Evolutionary conservation across 768 basidiomycete genomes (phyloP), one percentile per base, ranked within the genome.

Genomic region (Suillus subaureus): DNA sequence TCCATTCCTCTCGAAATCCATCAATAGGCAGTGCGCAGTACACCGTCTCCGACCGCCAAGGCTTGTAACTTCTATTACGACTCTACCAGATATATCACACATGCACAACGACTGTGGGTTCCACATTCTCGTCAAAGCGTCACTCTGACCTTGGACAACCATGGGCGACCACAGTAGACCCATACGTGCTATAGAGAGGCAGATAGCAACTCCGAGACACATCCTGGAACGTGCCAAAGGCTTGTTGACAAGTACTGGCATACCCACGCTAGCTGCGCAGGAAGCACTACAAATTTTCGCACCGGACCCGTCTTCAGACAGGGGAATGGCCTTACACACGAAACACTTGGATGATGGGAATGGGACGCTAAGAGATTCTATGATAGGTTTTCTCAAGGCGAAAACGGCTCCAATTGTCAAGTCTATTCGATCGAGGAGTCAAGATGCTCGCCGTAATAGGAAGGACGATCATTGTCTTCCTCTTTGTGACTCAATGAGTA

Each of bases 161-260:
- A 58, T 58, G 39, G 23, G 9, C 16, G 57, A 40, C 37, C 57
- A 3, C 26, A 18, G 40, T 39, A 39, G 39, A 58, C 3, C 9
- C 23, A 58, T 2, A 26, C 57, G 16, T 37, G 3, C 57, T 39
- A 28, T 39, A 33, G 54, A 66, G 45, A 28, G 18, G 40, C 62
- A 62, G 61, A 56, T 60, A 23, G 42, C 61, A n/a, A 28, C 52
- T 47, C 66, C 73, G 18, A 65, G 43, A 39, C 76, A 74, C 18
- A 65, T 74, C 37, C 70, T 84, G 5, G 78, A 73, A 58, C 76
- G 83, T n/a, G 82, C 82, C 2, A 75, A 74, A 15, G 77, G 73
- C 61, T 66, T 83, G 55, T 65, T 77, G 43, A 73, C 74, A n/a
- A 74, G 72, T 66, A 75, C 74, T 26, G 71, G 73, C 45, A 73